Base-by-base conservation (phyloP, 1,284 basidiomycete species). In the Vanrija sp. region DNA sequence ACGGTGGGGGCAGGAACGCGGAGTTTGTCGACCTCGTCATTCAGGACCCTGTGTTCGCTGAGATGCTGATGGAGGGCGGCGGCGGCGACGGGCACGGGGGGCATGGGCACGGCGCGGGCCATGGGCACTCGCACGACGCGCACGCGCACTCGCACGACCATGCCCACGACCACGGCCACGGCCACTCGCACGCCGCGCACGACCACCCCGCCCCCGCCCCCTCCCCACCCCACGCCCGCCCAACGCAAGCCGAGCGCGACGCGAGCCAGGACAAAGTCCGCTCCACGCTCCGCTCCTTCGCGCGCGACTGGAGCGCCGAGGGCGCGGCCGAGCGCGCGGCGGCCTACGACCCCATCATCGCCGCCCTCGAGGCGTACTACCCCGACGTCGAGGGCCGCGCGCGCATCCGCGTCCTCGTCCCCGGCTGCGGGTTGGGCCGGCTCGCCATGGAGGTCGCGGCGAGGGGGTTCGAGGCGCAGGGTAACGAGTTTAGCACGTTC, bases 401-500 rank as follows among this genome's bases (percentile, higher is more conserved):
- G 42, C 16, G 25, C 25, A 57, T 52, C 20, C 80, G 84, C 53
- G 88, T 95, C 0, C 82, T 95, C 1, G 87, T 94, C 1, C 92
- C 92, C 0, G 92, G 93, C 4, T 85, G 88, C 20, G 92, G 92
- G 1, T 80, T 95, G 0, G 91, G 87, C 0, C 81, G 92, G 44
- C 77, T 96, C 9, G 87, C 89, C 2, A 92, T 85, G 78, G 91
- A 96, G 65, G 80, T 94, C 5, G 89, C 89, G 1, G 83, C 81
- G 37, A 79, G 85, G 54, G 90, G 89, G 9, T 94, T 92, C 63
- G 76, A 86, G 4, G 87, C 86, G 54, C 89, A 93, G 73, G 92
- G 88, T 9, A 96, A 95, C 69, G 93, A 96, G 73, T 95, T 94
- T 69, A 92, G 88, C 31, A 88, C 92, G 59, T 92, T 89, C 75